A percentile compares a stretch with the other conserved stretches of the same genome.
These are phyloP conservation scores for Boletales sp. DNA, from an alignment of 768 basidiomycete genomes.

Conservation along the genomic window DNA sequence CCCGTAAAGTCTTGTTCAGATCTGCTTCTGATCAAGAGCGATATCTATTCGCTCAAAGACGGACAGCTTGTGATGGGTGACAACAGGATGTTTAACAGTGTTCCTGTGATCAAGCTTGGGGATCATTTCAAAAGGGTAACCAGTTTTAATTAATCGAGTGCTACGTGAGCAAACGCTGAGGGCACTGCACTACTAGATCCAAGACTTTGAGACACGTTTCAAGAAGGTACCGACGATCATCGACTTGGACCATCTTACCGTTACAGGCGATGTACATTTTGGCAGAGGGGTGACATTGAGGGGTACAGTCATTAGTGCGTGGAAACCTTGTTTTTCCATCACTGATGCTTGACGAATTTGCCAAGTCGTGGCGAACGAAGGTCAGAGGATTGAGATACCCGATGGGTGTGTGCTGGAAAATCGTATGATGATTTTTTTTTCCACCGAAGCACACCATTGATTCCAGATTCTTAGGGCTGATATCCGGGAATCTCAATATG, in stretches of 20 bases:
- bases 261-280: conserved; percentile 88
- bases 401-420: conserved; percentile 80
- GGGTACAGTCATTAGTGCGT: conserved; percentile 80
- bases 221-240: conserved; percentile 89
- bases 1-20: conserved; percentile 89
- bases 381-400: conserved; percentile 77
- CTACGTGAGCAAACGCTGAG: not conserved
- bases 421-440: conserved; percentile 29
- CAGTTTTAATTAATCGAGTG: not conserved
- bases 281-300: conserved; percentile 82
- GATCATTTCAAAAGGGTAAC: conserved; percentile 93
- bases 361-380: conserved; percentile 76
- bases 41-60: conserved; percentile 87
- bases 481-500: conserved; percentile 85
- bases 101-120: conserved; percentile 96
- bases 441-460: not conserved
- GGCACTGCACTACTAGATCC: conserved; percentile 44
- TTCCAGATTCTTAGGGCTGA: conserved; percentile 42
- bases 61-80: conserved; percentile 86
- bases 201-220: conserved; percentile 92
- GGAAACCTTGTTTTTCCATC: not conserved
- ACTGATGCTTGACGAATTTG: not conserved
- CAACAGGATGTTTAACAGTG: conserved; percentile 76
- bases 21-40: conserved; percentile 84
- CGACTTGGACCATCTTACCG: conserved; percentile 92